A percentile compares a stretch with the other conserved stretches of the same genome.
phyloP scores from a whole-genome alignment of 805 yeast species.

The Barnettozyma salicaria region DNA sequence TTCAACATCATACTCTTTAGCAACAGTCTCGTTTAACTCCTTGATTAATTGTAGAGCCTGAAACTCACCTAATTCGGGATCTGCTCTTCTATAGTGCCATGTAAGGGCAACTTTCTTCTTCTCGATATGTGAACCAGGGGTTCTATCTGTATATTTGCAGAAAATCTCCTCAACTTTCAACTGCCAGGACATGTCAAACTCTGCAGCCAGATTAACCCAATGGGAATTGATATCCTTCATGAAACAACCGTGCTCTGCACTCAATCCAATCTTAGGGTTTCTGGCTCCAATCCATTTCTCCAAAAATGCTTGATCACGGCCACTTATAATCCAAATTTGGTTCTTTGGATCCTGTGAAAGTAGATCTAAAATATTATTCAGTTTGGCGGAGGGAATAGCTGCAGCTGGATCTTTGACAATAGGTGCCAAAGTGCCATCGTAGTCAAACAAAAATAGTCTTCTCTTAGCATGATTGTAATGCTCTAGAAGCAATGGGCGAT shows the following conservation, averaged over 20 bases:
- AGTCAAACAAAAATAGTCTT: conserved; percentile 85
- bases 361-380: conserved; percentile 51
- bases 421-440: conserved; percentile 96
- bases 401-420: conserved; percentile 97
- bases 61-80: conserved; percentile 86
- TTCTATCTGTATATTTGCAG: conserved; percentile 70
- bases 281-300: conserved; percentile 77
- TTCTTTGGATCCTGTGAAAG: conserved; percentile 73
- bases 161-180: conserved; percentile 69
- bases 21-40: conserved; percentile 55
- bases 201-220: conserved; percentile 84
- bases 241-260: conserved; percentile 98
- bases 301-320: conserved; percentile 87
- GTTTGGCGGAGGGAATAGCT: conserved; percentile 82
- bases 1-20: conserved; percentile 70
- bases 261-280: conserved; percentile 61
- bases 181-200: conserved; percentile 93
- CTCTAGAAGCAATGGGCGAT: conserved; percentile 56
- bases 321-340: conserved; percentile 91
- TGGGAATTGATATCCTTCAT: conserved; percentile 62
- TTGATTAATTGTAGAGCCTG: conserved; percentile 73
- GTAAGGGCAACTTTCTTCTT: conserved; percentile 89
- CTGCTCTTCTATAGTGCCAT: conserved; percentile 96
- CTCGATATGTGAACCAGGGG: conserved; percentile 88
- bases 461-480: conserved; percentile 56